A percentile compares a stretch with the other conserved stretches of the same genome.
Conservation (phyloP, 2,329 filamentous ascomycete species). For the Pseudogymnoascus sp. region DNA sequence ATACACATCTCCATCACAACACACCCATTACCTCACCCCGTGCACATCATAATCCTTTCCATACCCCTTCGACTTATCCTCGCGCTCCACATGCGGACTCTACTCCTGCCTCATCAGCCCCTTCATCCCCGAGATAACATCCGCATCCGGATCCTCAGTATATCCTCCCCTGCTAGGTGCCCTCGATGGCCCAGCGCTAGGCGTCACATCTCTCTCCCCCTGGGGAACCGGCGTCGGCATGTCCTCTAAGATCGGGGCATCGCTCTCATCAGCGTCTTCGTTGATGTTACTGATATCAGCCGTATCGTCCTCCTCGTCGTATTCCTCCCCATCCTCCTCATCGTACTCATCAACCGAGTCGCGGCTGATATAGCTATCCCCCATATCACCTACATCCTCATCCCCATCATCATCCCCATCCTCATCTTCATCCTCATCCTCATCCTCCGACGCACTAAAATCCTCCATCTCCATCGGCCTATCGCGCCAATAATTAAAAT, state of each 20-base stretch:
- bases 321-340: conserved; percentile 19
- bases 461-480: conserved; percentile 77
- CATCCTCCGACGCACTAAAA: conserved; percentile 76
- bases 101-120: conserved; percentile 26
- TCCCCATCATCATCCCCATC: conserved; percentile 46
- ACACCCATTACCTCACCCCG: neutral
- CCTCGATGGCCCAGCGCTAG: conserved; percentile 19
- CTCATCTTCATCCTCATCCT: conserved; percentile 47
- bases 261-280: conserved; percentile 16
- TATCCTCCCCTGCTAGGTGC: conserved; percentile 14
- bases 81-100: neutral
- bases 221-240: neutral
- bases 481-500: conserved; percentile 95
- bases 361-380: conserved; percentile 52
- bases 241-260: neutral
- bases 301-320: conserved; percentile 26
- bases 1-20: neutral
- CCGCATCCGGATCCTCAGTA: conserved; percentile 46
- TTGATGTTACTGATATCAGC: conserved; percentile 32
- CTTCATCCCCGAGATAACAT: conserved; percentile 55
- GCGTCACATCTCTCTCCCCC: conserved; percentile 13
- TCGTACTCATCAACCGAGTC: conserved; percentile 43
- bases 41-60: neutral
- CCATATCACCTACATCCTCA: conserved; percentile 46
- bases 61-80: neutral